Base-by-base conservation (phyloP, 139 green algal species). In the Volvox reticuliferus region DNA sequence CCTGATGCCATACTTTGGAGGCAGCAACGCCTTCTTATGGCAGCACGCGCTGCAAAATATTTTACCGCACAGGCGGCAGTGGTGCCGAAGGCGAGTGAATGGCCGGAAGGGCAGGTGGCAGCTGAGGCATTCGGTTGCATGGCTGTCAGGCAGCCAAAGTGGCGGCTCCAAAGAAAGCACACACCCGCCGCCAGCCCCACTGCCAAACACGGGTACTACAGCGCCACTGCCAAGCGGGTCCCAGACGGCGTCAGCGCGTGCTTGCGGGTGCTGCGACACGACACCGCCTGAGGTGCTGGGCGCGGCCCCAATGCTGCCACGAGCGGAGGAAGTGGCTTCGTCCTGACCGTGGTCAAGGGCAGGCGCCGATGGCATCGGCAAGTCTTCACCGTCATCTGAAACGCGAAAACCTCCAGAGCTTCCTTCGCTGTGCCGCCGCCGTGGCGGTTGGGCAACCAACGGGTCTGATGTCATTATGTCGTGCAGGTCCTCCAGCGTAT, bases 1-100 rank as follows among this genome's bases (percentile, higher is more conserved):
- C 94, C 92, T 95, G n/a, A 86, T 63, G 28, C 81, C 89, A 91
- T 94, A 98, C 77, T 94, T 96, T 32, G 97, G 97, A n/a, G 97
- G 97, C 92, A 98, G 94, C 91, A 98, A 92, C 89, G 96, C 63
- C 20, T 89, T 89, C 76, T 95, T 91, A 55, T 77, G 63, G 86
- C 88, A 94, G 95, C 97, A 98, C 44, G 82, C 68, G 37, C 94
- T 78, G 93, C 97, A 98, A 88, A 98, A 98, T 65, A 98, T 94
- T 77, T 93, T 90, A 44, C 96, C 97, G 86, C 96, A 98, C 79
- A 95, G 89, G 28, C 95, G 91, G 93, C 96, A 98, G 91, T 98
- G 97, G 91, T 98, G 97, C 14, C 95, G 89, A 14, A 96, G 88
- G 1, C 95, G 92, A 76, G 94, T 77, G 55, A 97, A 75, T 3